Evolutionary conservation across 2,329 filamentous ascomycete species (phyloP), one percentile per base, ranked within the genome.

Genomic region (Lachnellula willkommii): DNA sequence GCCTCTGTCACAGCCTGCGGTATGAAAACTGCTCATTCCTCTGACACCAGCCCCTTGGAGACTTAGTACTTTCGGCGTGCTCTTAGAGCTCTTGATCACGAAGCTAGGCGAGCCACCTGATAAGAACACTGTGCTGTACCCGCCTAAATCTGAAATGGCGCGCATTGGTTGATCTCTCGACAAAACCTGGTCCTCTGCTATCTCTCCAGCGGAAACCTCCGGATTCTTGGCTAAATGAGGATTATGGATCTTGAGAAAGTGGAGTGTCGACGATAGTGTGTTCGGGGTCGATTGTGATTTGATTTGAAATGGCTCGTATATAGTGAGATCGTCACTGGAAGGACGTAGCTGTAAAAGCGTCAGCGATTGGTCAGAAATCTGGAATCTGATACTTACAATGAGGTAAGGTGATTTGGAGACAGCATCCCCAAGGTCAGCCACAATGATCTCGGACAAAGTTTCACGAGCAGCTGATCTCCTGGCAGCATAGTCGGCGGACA

Each of bases 361-460:
- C 51, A 65, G 61, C 24, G 28, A 26, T 36, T 7, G 12, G n/a
- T 24, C 26, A 24, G 3, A 28, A 14, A 22, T 42, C 35, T 14
- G 5, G 32, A 28, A 11, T 22, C 11, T 24, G 20, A 4, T 20
- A 71, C 86, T 74, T 75, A 93, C 89, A 63, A 97, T 85, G 20
- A 99, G 76, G 69, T 95, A 90, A 6, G 93, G 90, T 2, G 81
- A 83, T 58, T 81, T 84, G 22, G 79, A 78, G 9, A 83, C 83
- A 4, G 78, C 73, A 66, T 96, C 90, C 26, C 94, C 94, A 12
- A 99, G 79, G 62, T 97, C 87, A 36, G 91, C 87, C 5, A 96
- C 82, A 7, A 96, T 68, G 4, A 96, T 81, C 70, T 99, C 93
- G 0, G 84, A 82, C 7, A 99, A 71, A 0, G 76, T 79, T 64